Evolutionary conservation across 257 asterid species (phyloP).

Genomic region (Haberlea rhodopensis): DNA sequence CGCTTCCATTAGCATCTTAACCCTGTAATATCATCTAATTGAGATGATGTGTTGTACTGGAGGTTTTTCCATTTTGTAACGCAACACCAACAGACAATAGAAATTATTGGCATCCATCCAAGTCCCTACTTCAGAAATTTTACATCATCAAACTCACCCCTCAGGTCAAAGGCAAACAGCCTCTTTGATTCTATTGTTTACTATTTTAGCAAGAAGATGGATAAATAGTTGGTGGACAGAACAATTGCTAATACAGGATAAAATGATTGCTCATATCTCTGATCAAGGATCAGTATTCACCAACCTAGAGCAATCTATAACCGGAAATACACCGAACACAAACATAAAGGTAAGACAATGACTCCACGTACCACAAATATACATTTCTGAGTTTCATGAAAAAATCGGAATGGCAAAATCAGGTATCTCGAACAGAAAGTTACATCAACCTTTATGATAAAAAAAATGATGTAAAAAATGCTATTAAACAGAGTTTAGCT

Average conservation of each 20-base stretch:
- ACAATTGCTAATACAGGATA: not conserved
- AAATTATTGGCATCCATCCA: too few species aligned
- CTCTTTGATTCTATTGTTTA: not conserved
- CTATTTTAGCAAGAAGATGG: not conserved
- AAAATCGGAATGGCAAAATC: not conserved
- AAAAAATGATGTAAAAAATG: slow-evolving; percentile 12
- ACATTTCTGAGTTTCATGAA: not conserved
- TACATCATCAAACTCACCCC: too few species aligned
- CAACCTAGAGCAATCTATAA: not conserved
- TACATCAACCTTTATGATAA: not conserved
- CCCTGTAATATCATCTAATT: too few species aligned
- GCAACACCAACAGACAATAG: too few species aligned
- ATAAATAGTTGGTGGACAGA: not conserved
- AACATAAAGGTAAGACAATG: not conserved
- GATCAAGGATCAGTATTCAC: not conserved
- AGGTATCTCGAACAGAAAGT: not conserved
- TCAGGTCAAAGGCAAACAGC: not conserved
- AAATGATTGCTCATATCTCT: not conserved
- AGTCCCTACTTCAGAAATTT: too few species aligned
- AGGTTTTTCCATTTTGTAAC: too few species aligned
- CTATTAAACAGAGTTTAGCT: not conserved
- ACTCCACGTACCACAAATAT: not conserved
- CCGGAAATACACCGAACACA: not conserved
- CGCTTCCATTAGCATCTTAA: too few species aligned
- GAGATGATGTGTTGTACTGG: too few species aligned